Base-by-base conservation (phyloP, 371 early-diverging fungal species). In the Paraphysoderma sedebokerense region DNA sequence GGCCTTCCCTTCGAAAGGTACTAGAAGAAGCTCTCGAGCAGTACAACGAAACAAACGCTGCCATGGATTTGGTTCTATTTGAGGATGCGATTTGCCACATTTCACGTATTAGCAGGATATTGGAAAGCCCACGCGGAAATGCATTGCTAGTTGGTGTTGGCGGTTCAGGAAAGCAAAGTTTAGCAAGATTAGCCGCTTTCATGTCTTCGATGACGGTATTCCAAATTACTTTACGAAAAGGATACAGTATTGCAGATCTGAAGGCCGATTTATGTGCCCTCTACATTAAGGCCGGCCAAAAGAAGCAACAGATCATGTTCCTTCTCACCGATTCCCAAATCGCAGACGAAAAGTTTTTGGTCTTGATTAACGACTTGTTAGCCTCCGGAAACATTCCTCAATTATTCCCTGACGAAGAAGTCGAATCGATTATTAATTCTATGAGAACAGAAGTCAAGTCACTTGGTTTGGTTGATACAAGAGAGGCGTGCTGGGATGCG, bases 51-150 rank as follows among this genome's bases (percentile, higher is more conserved):
- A 57, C 60, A 26, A 72, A 73, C 46, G 70, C 76, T 4, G 74
- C 74, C 5, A 68, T 71, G 70, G 65, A 67, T 49, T 48, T 76
- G 32, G 74, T 76, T 42, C 61, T 76, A 5, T 76, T 76, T 50
- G 76, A 76, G 47, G 76, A 76, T 50, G 76, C 76, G 15, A 74
- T 76, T 61, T 62, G 59, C 32, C 76, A 76, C 52, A 62, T 74
- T 34, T 71, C 68, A 49, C 58, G 76, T 26, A 72, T 76, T 53
- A 71, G 65, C 51, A 57, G 76, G 15, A 70, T 76, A 35, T 54
- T 76, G 5, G 74, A 76, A 53, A 59, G 56, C n/a, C 74, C 74
- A 5, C 50, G 76, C 27, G 74, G 74, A 17, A 72, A 76, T 50
- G 74, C 69, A 7, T 55, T 76, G 13, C 56, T 76, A 2, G 74